These are phyloP conservation scores for Sporopachydermia lactativora DNA, from an alignment of 805 yeast species.

Conservation along the genomic window DNA sequence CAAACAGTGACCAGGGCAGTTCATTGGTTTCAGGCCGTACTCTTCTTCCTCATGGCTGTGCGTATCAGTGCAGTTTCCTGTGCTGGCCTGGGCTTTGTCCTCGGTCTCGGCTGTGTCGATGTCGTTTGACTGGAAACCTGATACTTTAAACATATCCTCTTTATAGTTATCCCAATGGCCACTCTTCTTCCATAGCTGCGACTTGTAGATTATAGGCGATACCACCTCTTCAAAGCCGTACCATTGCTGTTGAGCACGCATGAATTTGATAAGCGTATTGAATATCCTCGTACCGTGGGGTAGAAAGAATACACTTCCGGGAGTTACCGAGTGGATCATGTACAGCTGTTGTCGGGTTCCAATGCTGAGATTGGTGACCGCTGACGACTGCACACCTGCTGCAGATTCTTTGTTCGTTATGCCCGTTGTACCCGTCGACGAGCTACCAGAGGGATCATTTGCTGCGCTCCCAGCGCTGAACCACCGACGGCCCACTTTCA, in stretches of 20 bases:
- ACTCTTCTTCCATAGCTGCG: slow-evolving; percentile 73
- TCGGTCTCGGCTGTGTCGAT: slow-evolving; percentile 8
- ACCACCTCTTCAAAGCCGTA: slow-evolving; percentile 87
- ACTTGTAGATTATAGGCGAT: slow-evolving; percentile 79
- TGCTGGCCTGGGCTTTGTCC: too few species aligned
- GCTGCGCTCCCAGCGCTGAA: too few species aligned
- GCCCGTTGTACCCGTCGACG: too few species aligned
- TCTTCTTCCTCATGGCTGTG: slow-evolving; percentile 27
- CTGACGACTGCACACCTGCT: too few species aligned
- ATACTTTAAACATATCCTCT: slow-evolving; percentile 88
- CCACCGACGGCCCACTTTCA: too few species aligned
- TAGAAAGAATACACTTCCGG: slow-evolving; percentile 83
- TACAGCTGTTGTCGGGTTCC: slow-evolving; percentile 63
- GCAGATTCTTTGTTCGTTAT: too few species aligned
- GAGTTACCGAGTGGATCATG: slow-evolving; percentile 67
- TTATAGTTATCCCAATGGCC: slow-evolving; percentile 96
- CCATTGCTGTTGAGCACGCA: slow-evolving; percentile 69
- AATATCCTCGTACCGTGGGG: slow-evolving; percentile 88
- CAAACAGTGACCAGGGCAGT: slow-evolving; percentile 68
- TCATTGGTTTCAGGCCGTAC: slow-evolving; percentile 82
- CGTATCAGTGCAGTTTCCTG: slow-evolving; percentile 19
- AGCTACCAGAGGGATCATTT: too few species aligned
- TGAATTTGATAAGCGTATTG: slow-evolving; percentile 63
- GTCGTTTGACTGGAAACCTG: slow-evolving; percentile 28
- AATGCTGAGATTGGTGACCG: slow-evolving; percentile 19